Evolutionary conservation across 2,329 filamentous ascomycete genomes (phyloP).

Genomic region (Fusarium equiseti): DNA sequence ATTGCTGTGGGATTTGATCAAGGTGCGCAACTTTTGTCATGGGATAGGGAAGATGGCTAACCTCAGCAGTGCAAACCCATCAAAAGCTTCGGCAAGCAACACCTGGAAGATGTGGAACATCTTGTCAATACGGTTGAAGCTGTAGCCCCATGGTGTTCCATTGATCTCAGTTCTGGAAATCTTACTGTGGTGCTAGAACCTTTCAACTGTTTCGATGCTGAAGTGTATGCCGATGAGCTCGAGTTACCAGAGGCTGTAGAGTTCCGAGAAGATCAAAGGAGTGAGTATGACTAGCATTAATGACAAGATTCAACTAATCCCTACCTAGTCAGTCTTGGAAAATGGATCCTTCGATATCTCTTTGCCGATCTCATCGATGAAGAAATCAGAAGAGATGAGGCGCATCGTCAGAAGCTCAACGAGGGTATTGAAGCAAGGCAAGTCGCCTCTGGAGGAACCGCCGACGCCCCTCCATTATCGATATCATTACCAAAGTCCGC

Average conservation of each 20-base stretch:
- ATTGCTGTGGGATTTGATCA: conserved; percentile 91
- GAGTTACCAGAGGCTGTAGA: conserved; percentile 78
- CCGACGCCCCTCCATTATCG: conserved; percentile 69
- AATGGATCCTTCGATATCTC: conserved; percentile 94
- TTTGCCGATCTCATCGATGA: conserved; percentile 92
- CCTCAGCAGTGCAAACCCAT: conserved; percentile 79
- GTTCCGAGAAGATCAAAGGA: conserved; percentile 93
- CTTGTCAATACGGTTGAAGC: conserved; percentile 89
- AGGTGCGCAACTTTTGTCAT: conserved; percentile 63
- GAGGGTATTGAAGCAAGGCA: conserved; percentile 70
- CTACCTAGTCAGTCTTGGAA: conserved; percentile 87
- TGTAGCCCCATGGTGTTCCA: conserved; percentile 95
- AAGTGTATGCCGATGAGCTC: conserved; percentile 95
- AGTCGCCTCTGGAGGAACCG: conserved; percentile 55
- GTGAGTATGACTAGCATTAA: conserved; percentile 62
- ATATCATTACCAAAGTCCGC: conserved; percentile 61
- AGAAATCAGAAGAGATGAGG: conserved; percentile 85
- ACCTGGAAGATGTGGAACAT: conserved; percentile 91
- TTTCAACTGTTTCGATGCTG: conserved; percentile 96
- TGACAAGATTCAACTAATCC: conserved; percentile 41
- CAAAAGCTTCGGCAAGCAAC: conserved; percentile 91
- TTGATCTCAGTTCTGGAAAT: conserved; percentile 92
- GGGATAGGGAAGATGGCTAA: conserved; percentile 19
- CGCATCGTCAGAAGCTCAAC: conserved; percentile 76
- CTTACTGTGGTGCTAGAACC: conserved; percentile 92